phyloP scores from a whole-genome alignment of 2,329 filamentous ascomycete species.

The Acephala macrosclerotiorum region DNA sequence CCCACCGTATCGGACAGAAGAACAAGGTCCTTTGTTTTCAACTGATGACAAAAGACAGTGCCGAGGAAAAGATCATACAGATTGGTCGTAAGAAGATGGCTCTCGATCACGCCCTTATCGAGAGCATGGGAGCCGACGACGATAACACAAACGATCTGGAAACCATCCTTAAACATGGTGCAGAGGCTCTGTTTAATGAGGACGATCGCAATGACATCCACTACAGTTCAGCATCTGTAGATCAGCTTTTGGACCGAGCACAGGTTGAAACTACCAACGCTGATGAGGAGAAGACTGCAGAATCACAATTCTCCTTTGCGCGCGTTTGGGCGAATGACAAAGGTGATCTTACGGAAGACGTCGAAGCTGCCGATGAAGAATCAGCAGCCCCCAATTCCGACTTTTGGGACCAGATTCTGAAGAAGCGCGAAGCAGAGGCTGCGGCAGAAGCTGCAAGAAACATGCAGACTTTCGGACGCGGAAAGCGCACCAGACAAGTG shows the following conservation, averaged over 20 bases:
- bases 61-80: constrained; percentile 96
- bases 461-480: constrained; percentile 82
- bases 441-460: constrained; percentile 73
- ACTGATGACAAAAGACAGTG: constrained; percentile 85
- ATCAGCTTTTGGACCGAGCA: constrained; percentile 88
- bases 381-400: constrained; percentile 66
- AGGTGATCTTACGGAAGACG: constrained; percentile 68
- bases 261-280: constrained; percentile 76
- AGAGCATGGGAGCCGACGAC: constrained; percentile 87
- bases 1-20: constrained; percentile 95
- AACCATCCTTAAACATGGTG: constrained; percentile 86
- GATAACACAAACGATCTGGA: constrained; percentile 82
- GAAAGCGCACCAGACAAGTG: constrained; percentile 63
- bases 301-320: constrained; percentile 88
- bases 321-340: constrained; percentile 91
- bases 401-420: constrained; percentile 91
- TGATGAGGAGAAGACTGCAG: constrained; percentile 68
- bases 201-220: constrained; percentile 75
- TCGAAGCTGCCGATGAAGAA: constrained; percentile 60
- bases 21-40: constrained; percentile 97
- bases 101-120: constrained; percentile 92
- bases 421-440: constrained; percentile 81
- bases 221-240: constrained; percentile 84
- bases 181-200: constrained; percentile 84
- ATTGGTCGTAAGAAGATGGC: constrained; percentile 96